A percentile compares a stretch with the other conserved stretches of the same genome.
These are phyloP conservation scores for Diaporthe caulivora DNA, from an alignment of 2,329 filamentous ascomycete species.

Conservation along the genomic window DNA sequence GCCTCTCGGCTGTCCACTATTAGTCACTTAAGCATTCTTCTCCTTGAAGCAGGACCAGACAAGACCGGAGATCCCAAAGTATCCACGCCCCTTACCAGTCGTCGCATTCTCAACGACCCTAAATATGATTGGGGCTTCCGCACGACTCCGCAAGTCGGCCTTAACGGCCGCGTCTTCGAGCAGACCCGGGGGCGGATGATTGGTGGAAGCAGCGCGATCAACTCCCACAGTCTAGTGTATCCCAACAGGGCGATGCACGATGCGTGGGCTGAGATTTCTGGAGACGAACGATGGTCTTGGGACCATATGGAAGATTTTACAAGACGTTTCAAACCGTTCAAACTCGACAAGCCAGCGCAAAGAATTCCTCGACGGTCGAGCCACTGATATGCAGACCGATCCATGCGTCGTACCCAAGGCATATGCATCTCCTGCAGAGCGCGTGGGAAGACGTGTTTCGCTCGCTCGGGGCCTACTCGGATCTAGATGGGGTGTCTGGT, in stretches of 20 bases:
- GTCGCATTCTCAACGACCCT: slow-evolving; percentile 4
- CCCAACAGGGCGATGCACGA: slow-evolving; percentile 18
- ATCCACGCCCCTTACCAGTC: background rate
- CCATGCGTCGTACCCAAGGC: slow-evolving; percentile 11
- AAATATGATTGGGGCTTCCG: background rate
- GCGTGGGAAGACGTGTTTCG: slow-evolving; percentile 15
- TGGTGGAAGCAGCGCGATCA: slow-evolving; percentile 14
- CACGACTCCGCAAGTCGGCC: background rate
- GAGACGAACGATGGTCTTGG: slow-evolving; percentile 13
- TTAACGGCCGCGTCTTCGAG: slow-evolving; percentile 2
- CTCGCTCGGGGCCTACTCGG: background rate
- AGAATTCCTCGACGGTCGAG: background rate
- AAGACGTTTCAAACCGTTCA: slow-evolving; percentile 3
- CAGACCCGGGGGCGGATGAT: slow-evolving; percentile 9
- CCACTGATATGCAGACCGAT: background rate
- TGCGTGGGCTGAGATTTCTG: background rate
- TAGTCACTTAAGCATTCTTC: background rate
- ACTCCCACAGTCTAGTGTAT: slow-evolving; percentile 8
- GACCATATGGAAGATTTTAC: background rate
- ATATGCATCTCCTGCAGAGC: background rate
- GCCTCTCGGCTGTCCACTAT: background rate
- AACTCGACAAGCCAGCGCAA: background rate
- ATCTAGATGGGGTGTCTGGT: background rate
- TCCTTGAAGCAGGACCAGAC: background rate
- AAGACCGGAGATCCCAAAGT: background rate